Evolutionary conservation across 1,284 basidiomycete genomes (phyloP).

Genomic region (Phellopilus nigrolimitatus): DNA sequence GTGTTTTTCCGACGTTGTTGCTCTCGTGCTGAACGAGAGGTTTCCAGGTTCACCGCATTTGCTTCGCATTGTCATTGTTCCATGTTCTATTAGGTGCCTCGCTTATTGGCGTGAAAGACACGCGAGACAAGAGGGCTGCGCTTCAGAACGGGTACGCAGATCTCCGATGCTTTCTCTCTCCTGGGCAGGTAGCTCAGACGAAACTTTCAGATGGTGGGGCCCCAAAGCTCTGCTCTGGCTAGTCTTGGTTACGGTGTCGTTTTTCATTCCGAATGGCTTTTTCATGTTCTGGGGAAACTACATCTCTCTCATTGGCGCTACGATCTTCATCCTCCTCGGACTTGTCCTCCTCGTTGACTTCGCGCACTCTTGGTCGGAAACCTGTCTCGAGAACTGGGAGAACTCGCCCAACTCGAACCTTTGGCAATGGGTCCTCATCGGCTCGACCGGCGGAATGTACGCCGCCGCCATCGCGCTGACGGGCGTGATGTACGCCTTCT

Average conservation of each 20-base stretch:
- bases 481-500: constrained; percentile 87
- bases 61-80: constrained; percentile 90
- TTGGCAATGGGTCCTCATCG: constrained; percentile 96
- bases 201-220: constrained; percentile 85
- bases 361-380: constrained; percentile 98
- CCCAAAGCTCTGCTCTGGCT: constrained; percentile 91
- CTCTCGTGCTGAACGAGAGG: neutral
- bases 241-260: constrained; percentile 71
- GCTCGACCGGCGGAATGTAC: constrained; percentile 91
- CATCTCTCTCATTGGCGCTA: constrained; percentile 85
- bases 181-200: neutral
- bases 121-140: constrained; percentile 85
- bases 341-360: constrained; percentile 98
- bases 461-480: constrained; percentile 80
- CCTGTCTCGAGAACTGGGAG: constrained; percentile 95
- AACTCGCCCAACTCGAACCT: constrained; percentile 71
- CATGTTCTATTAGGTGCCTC: constrained; percentile 78
- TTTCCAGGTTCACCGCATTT: constrained; percentile 87
- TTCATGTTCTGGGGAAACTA: constrained; percentile 98
- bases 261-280: constrained; percentile 92
- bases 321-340: constrained; percentile 93
- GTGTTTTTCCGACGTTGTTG: constrained; percentile 27
- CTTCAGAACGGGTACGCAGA: constrained; percentile 88
- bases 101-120: constrained; percentile 86
- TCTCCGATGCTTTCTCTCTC: neutral